Conservation (phyloP, 23 red algal species). For the Gracilaria gracilis region DNA sequence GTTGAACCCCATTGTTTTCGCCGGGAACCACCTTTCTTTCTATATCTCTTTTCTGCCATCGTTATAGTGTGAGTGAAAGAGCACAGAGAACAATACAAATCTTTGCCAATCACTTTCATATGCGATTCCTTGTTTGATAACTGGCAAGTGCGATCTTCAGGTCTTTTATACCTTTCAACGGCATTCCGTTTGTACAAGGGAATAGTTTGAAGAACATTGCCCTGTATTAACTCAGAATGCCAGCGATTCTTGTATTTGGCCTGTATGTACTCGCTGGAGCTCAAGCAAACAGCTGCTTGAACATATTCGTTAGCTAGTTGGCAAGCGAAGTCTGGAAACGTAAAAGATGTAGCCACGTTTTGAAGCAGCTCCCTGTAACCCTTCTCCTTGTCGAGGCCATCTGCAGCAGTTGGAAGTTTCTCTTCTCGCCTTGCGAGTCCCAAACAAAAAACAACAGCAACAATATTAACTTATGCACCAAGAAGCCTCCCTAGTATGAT, state of each 20-base stretch:
- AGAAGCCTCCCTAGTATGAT: slow-evolving; percentile 19
- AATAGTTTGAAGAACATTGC: too few relatives aligned
- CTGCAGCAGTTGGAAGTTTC: not conserved
- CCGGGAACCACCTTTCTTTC: too few relatives aligned
- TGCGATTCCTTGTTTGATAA: not conserved
- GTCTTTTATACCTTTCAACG: slow-evolving; percentile 9
- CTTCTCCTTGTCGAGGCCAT: not conserved
- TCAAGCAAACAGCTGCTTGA: not conserved
- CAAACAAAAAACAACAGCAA: not conserved
- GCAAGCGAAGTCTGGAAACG: slow-evolving; percentile 13
- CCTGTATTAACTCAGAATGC: not conserved
- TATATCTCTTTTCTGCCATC: too few relatives aligned
- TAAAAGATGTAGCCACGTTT: not conserved
- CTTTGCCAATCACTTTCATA: slow-evolving; percentile 18
- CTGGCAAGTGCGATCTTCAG: not conserved
- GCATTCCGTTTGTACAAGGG: not conserved
- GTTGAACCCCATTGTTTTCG: too few relatives aligned
- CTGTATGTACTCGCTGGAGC: not conserved
- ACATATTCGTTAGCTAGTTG: slow-evolving; percentile 11
- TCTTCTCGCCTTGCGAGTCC: not conserved
- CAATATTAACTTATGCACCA: not conserved
- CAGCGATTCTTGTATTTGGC: not conserved
- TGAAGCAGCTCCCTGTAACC: not conserved
- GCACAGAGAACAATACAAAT: not conserved
- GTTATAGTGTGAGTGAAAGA: too few relatives aligned